Base-by-base conservation (phyloP, 2,329 filamentous ascomycete genomes). In the Fusarium solani-melongenae region DNA sequence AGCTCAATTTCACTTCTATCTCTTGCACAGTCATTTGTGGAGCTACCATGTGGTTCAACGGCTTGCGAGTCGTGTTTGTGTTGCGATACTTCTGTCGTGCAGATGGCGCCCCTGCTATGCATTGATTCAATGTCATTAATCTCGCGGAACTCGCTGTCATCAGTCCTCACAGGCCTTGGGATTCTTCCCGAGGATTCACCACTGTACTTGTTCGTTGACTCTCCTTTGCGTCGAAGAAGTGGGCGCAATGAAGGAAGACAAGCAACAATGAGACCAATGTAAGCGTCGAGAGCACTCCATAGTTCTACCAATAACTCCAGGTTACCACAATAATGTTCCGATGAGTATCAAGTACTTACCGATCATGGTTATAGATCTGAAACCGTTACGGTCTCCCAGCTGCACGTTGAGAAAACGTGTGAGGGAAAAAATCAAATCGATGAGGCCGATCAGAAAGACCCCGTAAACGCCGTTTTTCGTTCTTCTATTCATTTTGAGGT, bases 221-320 rank as follows among this genome's bases (percentile, higher is more conserved):
- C 44, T 62, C 8, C 31, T 4, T 41, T 66, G 2, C 59, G 64
- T 14, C 72, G 62, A 4, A 75, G 67, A 2, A 68, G 27, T 29
- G 74, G 67, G 15, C 67, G 41, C 1, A 75, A 31, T 9, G 72
- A 51, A 0, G 70, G 72, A 9, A 75, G 70, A 11, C 67, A 75
- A 3, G 70, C 70, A 11, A 64, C 44, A 8, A 75, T 66, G 9
- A 75, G 72, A 2, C 67, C 70, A 9, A 75, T 64, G 11, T 74
- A 71, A 9, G 63, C 73, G 4, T 75, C 73, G 6, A 75, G 70
- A 6, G 70, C 61, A 20, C 67, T 73, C 70, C 73, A 75, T 2
- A 75, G 34, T 29, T 75, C 73, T 75, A 9, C 14, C 24, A 2
- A 59, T 12, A 17, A 12, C 6, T 61, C 36, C 49, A 61, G 4